Percentiles rank a stretch among this genome's conserved stretches.
Conservation (phyloP, 2,329 filamentous ascomycete genomes). For the Chaetomium sp. region DNA sequence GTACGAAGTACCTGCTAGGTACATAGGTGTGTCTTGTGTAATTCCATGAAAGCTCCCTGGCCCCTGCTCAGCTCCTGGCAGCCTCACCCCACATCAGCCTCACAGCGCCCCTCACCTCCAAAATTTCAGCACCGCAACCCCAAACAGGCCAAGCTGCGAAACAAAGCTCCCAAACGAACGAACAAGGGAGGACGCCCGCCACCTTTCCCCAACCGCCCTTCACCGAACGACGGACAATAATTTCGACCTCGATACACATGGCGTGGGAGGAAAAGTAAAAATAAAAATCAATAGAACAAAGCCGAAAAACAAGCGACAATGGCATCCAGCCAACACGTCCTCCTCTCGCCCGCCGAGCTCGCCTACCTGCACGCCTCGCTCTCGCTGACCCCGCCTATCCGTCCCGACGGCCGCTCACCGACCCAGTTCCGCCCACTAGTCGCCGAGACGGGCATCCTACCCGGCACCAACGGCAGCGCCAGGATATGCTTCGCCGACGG, state of each 20-base stretch:
- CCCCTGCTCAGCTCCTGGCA: constrained; percentile 11
- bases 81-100: constrained; percentile 29
- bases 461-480: constrained; percentile 87
- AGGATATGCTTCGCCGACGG: constrained; percentile 93
- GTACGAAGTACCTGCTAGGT: too few relatives aligned
- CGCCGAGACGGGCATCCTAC: constrained; percentile 88
- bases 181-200: background rate
- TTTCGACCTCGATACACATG: background rate
- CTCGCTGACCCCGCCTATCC: constrained; percentile 77
- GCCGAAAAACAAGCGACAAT: constrained; percentile 44
- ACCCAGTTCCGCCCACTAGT: constrained; percentile 88
- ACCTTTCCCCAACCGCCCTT: background rate
- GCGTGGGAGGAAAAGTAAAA: background rate
- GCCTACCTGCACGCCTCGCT: constrained; percentile 92
- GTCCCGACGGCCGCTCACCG: constrained; percentile 79
- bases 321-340: constrained; percentile 67
- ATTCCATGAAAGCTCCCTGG: background rate
- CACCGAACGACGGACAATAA: background rate
- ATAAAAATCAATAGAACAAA: background rate
- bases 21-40: too few relatives aligned
- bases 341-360: constrained; percentile 92
- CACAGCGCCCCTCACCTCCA: constrained; percentile 19
- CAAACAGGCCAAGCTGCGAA: background rate
- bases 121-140: background rate
- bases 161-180: background rate